These are phyloP conservation scores for Dipteronia sinensis DNA, from an alignment of 345 rosid species.

Conservation along the genomic window DNA sequence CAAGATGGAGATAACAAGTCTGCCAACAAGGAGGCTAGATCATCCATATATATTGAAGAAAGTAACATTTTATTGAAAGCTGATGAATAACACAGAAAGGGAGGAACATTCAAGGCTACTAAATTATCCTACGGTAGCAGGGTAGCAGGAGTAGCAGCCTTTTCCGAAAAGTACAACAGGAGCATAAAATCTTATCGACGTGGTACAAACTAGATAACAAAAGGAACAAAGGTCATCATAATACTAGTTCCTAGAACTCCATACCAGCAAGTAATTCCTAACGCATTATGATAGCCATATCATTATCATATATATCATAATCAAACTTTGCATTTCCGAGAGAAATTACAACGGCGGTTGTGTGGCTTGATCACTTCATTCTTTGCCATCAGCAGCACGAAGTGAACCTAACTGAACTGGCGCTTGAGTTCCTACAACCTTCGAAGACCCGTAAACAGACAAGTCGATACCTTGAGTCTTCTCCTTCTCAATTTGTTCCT, in stretches of 20 bases:
- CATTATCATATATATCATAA: slow-evolving; percentile 10
- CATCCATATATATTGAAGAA: not conserved
- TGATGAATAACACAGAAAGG: not conserved
- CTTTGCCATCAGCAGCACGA: slow-evolving; percentile 93
- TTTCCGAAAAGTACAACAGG: slow-evolving; percentile 19
- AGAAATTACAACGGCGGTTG: slow-evolving; percentile 5
- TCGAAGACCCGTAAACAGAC: slow-evolving; percentile 81
- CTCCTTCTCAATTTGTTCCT: slow-evolving; percentile 95
- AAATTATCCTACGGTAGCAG: slow-evolving; percentile 8
- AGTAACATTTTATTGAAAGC: slow-evolving; percentile 7
- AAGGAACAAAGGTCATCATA: not conserved
- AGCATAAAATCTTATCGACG: slow-evolving; percentile 26
- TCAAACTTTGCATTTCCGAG: slow-evolving; percentile 19
- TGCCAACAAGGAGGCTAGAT: not conserved
- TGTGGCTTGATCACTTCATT: slow-evolving; percentile 38
- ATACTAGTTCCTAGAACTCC: not conserved
- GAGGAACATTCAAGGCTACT: slow-evolving; percentile 5
- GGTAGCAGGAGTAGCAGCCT: slow-evolving; percentile 7
- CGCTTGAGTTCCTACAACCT: slow-evolving; percentile 99
- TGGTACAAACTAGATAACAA: slow-evolving; percentile 19
- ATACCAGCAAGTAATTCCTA: not conserved
- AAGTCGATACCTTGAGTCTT: slow-evolving; percentile 73
- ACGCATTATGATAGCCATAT: not conserved
- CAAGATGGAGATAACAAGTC: not conserved
- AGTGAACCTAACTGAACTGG: slow-evolving; percentile 95